These are phyloP conservation scores for Auricularia cornea DNA, from an alignment of 768 basidiomycete genomes.

Conservation along the genomic window DNA sequence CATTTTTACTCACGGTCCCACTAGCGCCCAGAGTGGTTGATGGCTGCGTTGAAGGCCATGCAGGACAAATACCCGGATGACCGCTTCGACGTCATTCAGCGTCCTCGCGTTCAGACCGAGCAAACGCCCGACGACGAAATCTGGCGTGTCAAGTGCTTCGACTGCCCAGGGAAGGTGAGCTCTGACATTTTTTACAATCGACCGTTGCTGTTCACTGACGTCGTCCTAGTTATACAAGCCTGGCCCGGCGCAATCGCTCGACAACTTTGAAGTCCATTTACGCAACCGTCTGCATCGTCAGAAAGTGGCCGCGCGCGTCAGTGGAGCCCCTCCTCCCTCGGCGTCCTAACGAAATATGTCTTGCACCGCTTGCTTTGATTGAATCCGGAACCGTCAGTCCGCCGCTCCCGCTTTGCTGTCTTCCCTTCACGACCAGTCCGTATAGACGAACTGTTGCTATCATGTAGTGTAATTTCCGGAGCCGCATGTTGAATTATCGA, in stretches of 20 bases:
- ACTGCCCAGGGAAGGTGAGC: slow-evolving; percentile 87
- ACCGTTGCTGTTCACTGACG: slow-evolving; percentile 8
- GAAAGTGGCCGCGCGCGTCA: slow-evolving; percentile 54
- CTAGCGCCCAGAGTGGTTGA: slow-evolving; percentile 64
- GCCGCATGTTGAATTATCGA: too few species aligned
- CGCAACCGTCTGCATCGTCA: slow-evolving; percentile 75
- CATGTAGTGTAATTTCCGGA: too few species aligned
- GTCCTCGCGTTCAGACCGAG: slow-evolving; percentile 51
- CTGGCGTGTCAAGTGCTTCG: slow-evolving; percentile 86
- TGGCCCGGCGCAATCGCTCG: slow-evolving; percentile 77
- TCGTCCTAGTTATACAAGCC: slow-evolving; percentile 70
- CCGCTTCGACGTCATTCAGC: slow-evolving; percentile 67
- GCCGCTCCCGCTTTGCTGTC: too few species aligned
- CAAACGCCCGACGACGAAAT: neutral
- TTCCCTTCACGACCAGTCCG: too few species aligned
- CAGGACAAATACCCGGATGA: slow-evolving; percentile 72
- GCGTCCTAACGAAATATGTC: too few species aligned
- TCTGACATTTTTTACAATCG: slow-evolving; percentile 1
- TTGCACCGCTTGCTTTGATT: too few species aligned
- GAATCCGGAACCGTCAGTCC: too few species aligned
- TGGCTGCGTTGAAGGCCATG: slow-evolving; percentile 56
- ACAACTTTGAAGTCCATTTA: slow-evolving; percentile 90
- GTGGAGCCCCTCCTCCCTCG: neutral
- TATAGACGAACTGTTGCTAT: too few species aligned
- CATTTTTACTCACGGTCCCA: neutral